Conservation (phyloP, 164 flowering plant species). For the Echeveria elegans region DNA sequence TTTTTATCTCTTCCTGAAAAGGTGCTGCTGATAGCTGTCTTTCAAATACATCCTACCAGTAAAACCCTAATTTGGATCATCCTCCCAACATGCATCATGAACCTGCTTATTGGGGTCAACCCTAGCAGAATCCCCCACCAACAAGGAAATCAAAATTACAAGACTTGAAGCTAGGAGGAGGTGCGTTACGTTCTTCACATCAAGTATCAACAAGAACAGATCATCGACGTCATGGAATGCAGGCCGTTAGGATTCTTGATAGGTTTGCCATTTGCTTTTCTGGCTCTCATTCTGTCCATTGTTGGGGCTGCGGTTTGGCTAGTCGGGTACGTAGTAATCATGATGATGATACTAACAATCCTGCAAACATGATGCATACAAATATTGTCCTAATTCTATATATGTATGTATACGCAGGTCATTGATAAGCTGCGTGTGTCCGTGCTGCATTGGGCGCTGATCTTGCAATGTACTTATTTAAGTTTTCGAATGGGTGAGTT, state of each 20-base stretch:
- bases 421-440: slow-evolving; percentile 50
- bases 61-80: background rate
- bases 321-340: slow-evolving; percentile 20
- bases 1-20: background rate
- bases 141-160: background rate
- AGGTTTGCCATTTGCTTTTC: slow-evolving; percentile 30
- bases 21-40: background rate
- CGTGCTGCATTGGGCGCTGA: slow-evolving; percentile 51
- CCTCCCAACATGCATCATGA: background rate
- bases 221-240: slow-evolving; percentile 29
- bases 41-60: background rate
- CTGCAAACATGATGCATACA: too few species aligned
- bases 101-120: background rate
- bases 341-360: too few species aligned
- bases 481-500: background rate
- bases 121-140: background rate
- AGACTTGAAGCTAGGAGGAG: background rate
- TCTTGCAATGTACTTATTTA: slow-evolving; percentile 26
- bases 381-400: too few species aligned
- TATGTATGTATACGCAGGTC: slow-evolving; percentile 37
- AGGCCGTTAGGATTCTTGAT: slow-evolving; percentile 37
- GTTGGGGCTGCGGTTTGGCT: slow-evolving; percentile 32
- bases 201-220: too few species aligned
- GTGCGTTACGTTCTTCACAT: background rate
- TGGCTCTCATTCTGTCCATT: slow-evolving; percentile 24